These are phyloP conservation scores for Fusarium napiforme DNA, from an alignment of 2,329 filamentous ascomycete genomes.

Conservation along the genomic window DNA sequence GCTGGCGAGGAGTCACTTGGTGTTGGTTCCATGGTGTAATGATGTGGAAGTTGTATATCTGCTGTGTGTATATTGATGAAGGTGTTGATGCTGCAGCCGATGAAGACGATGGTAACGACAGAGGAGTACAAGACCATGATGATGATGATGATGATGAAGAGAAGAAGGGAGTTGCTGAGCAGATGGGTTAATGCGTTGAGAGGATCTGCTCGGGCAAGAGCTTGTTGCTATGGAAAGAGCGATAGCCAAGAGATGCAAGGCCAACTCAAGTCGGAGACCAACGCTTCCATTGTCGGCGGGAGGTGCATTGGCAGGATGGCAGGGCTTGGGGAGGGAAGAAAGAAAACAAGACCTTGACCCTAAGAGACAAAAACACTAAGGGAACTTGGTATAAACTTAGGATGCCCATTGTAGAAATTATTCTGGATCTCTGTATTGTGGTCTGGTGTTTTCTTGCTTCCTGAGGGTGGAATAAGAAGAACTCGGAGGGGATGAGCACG, in stretches of 20 bases:
- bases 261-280: not conserved
- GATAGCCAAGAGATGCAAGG: not conserved
- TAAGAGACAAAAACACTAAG: too few relatives aligned
- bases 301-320: not conserved
- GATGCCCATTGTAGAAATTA: fast-evolving
- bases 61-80: not conserved
- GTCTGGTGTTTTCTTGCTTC: too few relatives aligned
- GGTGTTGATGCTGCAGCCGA: not conserved
- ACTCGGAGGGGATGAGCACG: too few relatives aligned
- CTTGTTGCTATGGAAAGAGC: not conserved
- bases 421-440: too few relatives aligned
- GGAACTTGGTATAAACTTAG: too few relatives aligned
- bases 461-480: not conserved
- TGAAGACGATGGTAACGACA: not conserved
- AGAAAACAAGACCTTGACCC: too few relatives aligned
- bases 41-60: not conserved
- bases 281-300: not conserved
- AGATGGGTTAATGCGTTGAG: not conserved
- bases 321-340: too few relatives aligned
- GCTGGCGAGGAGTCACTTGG: not conserved
- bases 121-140: not conserved
- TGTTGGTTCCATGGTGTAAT: not conserved
- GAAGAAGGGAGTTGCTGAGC: not conserved
- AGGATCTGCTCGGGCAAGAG: not conserved
- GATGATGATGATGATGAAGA: not conserved